Evolutionary conservation across 2,329 filamentous ascomycete species (phyloP).

Genomic region (Talaromyces marneffei): DNA sequence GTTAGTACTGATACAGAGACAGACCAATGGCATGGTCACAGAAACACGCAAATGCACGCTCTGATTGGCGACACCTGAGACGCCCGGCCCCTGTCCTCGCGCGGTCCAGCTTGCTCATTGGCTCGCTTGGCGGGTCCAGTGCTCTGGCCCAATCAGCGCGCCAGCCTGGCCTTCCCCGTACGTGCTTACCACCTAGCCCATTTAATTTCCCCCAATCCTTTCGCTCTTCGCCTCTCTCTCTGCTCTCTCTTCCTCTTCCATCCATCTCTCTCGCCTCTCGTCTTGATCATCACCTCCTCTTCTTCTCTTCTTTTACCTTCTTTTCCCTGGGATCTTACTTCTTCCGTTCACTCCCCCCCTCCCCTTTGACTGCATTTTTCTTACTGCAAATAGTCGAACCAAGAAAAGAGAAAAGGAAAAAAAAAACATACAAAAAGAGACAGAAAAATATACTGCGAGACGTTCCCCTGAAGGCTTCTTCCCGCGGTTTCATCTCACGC

Average conservation of each 20-base stretch:
- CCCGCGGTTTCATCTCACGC: slow-evolving; percentile 3
- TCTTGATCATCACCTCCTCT: slow-evolving; percentile 21
- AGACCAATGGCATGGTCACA: neutral
- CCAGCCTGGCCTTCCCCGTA: neutral
- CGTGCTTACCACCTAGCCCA: neutral
- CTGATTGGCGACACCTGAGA: slow-evolving; percentile 10
- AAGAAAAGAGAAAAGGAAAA: slow-evolving; percentile 14
- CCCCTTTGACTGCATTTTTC: slow-evolving; percentile 15
- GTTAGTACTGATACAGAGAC: neutral
- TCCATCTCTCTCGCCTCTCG: slow-evolving; percentile 18
- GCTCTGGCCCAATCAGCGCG: slow-evolving; percentile 5
- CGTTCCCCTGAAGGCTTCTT: slow-evolving; percentile 15
- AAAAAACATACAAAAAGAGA: neutral
- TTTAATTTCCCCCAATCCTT: slow-evolving; percentile 9
- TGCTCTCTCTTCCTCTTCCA: slow-evolving; percentile 9
- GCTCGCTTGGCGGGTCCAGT: slow-evolving; percentile 6
- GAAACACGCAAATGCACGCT: neutral
- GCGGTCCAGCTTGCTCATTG: neutral
- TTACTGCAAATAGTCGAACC: slow-evolving; percentile 19
- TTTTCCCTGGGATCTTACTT: slow-evolving; percentile 21
- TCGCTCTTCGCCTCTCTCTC: slow-evolving; percentile 16
- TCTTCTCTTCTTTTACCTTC: slow-evolving; percentile 27
- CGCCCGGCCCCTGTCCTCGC: slow-evolving; percentile 6
- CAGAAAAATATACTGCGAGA: slow-evolving; percentile 1
- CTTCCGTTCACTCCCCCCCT: slow-evolving; percentile 24